phyloP scores from a whole-genome alignment of 2,329 filamentous ascomycete species.

The Calonectria multiphialidica region DNA sequence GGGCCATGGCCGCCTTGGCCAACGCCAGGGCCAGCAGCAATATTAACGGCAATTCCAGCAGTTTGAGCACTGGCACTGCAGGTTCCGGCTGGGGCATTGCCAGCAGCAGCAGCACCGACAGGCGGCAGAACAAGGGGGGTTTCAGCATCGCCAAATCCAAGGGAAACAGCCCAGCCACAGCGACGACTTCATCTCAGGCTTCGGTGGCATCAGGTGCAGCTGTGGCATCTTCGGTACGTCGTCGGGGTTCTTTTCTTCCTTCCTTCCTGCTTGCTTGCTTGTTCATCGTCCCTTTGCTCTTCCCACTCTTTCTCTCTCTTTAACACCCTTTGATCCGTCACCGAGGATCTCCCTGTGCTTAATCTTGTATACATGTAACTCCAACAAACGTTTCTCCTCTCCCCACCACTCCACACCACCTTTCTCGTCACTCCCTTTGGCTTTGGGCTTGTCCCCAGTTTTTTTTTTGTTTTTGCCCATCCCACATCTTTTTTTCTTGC shows the following conservation, averaged over 20 bases:
- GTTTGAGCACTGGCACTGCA: not conserved
- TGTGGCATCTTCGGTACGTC: conserved; percentile 10
- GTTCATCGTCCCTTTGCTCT: not conserved
- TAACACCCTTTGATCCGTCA: not conserved
- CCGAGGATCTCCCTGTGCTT: not conserved
- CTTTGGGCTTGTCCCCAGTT: not conserved
- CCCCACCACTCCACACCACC: not conserved
- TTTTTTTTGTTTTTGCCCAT: not conserved
- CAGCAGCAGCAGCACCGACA: conserved; percentile 6
- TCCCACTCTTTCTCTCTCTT: no score
- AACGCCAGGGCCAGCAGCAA: conserved; percentile 4
- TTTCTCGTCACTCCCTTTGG: not conserved
- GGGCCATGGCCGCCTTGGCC: conserved; percentile 12
- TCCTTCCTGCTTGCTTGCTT: not conserved
- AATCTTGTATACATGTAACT: conserved; percentile 1
- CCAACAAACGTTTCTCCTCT: conserved; percentile 2
- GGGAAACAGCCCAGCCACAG: conserved; percentile 7
- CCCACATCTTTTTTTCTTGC: conserved; percentile 1
- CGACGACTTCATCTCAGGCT: not conserved
- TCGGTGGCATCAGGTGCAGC: not conserved
- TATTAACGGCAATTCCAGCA: conserved; percentile 5
- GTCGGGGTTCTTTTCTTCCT: not conserved
- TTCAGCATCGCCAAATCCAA: conserved; percentile 14
- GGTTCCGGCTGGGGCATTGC: not conserved
- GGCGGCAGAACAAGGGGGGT: not conserved